Evolutionary conservation across 306 rosid species (phyloP).

Genomic region (Cucurbita ficifolia): DNA sequence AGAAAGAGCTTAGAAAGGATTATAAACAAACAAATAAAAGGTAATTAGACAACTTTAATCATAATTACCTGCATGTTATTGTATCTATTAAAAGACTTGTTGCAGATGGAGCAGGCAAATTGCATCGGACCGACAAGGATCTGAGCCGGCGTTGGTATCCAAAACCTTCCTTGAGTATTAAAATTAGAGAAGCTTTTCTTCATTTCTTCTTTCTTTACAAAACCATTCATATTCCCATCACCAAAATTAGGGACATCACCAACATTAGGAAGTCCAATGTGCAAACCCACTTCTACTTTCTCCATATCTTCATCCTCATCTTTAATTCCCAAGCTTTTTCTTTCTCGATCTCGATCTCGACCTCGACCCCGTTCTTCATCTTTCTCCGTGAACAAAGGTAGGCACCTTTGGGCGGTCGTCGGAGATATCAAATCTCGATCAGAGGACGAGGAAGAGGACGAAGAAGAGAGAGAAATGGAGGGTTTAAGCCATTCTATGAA

Average conservation of each 20-base stretch:
- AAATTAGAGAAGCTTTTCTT: conserved; percentile 32
- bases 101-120: conserved; percentile 87
- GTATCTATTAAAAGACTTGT: conserved; percentile 92
- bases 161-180: conserved; percentile 58
- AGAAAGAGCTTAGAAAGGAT: background rate
- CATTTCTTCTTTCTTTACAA: conserved; percentile 31
- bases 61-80: conserved; percentile 87
- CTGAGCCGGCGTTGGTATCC: conserved; percentile 96
- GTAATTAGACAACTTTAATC: background rate
- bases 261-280: conserved; percentile 63
- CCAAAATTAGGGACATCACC: background rate
- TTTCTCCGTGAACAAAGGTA: conserved; percentile 45
- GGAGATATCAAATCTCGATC: conserved; percentile 8
- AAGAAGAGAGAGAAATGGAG: conserved; percentile 14
- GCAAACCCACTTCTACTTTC: conserved; percentile 53
- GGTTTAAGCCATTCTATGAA: conserved; percentile 95
- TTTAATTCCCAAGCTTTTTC: background rate
- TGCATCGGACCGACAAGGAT: conserved; percentile 97
- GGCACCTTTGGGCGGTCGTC: conserved; percentile 30
- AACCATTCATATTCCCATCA: conserved; percentile 12
- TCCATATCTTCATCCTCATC: conserved; percentile 38
- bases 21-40: background rate
- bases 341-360: conserved; percentile 7
- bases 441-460: conserved; percentile 13
- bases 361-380: conserved; percentile 14